These are phyloP conservation scores for Setaria viridis DNA, from an alignment of 202 grass and related monocot genomes.

Conservation along the genomic window DNA sequence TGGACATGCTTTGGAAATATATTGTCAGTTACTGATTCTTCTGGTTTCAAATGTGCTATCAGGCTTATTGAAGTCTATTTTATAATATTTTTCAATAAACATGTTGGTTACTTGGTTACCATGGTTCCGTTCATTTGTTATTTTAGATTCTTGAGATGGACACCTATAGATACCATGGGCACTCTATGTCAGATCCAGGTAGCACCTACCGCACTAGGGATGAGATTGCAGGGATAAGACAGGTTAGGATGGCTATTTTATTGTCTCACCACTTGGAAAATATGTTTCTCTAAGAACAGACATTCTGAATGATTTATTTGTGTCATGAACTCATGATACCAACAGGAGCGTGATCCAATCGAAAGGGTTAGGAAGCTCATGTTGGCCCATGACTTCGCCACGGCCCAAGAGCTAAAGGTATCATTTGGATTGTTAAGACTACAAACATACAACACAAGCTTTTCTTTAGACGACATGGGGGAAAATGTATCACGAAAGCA, in stretches of 20 bases:
- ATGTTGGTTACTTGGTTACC: background rate
- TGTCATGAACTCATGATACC: background rate
- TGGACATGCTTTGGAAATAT: background rate
- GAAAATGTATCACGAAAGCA: background rate
- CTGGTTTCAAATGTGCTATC: background rate
- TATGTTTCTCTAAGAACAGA: background rate
- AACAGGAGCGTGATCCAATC: slow-evolving; percentile 84
- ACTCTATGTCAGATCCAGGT: slow-evolving; percentile 90
- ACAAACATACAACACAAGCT: background rate
- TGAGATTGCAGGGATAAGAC: slow-evolving; percentile 81
- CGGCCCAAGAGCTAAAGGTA: slow-evolving; percentile 83
- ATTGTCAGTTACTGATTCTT: background rate
- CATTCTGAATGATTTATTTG: background rate
- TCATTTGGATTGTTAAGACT: background rate
- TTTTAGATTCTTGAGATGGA: slow-evolving; percentile 92
- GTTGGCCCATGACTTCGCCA: slow-evolving; percentile 72
- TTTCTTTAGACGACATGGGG: background rate
- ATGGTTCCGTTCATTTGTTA: slow-evolving; percentile 16
- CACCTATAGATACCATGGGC: slow-evolving; percentile 92
- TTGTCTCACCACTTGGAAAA: background rate
- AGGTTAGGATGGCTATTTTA: slow-evolving; percentile 46
- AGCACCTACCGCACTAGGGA: slow-evolving; percentile 86
- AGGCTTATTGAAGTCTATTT: background rate
- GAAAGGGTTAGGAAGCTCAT: slow-evolving; percentile 83
- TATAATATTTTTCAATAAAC: background rate